Evolutionary conservation across 352 stramenopile genomes (phyloP), one percentile per base, ranked within the genome.

Genomic region (Phytopythium delawarense): DNA sequence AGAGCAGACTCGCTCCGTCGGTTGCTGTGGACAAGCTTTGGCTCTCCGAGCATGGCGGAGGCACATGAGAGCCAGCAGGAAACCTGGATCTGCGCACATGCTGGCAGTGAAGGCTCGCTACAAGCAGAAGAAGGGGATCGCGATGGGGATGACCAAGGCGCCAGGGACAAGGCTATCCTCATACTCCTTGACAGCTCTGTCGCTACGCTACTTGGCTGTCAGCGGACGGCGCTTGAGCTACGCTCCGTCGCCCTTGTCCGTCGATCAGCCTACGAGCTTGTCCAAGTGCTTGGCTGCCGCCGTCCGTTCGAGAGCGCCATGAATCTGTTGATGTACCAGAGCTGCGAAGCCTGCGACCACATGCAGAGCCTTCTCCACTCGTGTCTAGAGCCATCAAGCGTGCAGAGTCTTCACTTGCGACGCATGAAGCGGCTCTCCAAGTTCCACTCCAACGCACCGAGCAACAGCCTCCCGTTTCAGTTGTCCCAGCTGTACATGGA

Each of bases 251-350:
- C 72, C 8, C 52, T 87, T 1, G 51, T 89, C 16, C 59, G 65
- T 30, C 48, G 78, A 7, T 79, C 71, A 34, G 72, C 79, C 0
- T 88, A 87, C 20, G 83, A 92, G 48, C 62, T 92, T 2, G 53
- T 88, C 0, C 81, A 92, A 56, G 56, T 78, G 18, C 71, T 76
- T 25, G 81, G 79, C 7, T 92, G 78, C 53, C 61, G 59, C 1
- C 69, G 74, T 35, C 67, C 79, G 4, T 72, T 80, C n/a, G 64
- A 81, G 9, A 81, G 73, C 32, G 75, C 74, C 5, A 81, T 78
- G 35, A 78, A 72, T 30, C 62, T 94, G 34, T 66, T 92, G n/a
- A 63, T 86, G 37, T 83, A 90, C 37, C 79, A 92, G 65, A 89
- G 79, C 34, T 62, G 66, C 6, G 52, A 74, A 2, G 72, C 79